phyloP scores from a whole-genome alignment of 495 filamentous ascomycete genomes.

The Cryomyces minteri region DNA sequence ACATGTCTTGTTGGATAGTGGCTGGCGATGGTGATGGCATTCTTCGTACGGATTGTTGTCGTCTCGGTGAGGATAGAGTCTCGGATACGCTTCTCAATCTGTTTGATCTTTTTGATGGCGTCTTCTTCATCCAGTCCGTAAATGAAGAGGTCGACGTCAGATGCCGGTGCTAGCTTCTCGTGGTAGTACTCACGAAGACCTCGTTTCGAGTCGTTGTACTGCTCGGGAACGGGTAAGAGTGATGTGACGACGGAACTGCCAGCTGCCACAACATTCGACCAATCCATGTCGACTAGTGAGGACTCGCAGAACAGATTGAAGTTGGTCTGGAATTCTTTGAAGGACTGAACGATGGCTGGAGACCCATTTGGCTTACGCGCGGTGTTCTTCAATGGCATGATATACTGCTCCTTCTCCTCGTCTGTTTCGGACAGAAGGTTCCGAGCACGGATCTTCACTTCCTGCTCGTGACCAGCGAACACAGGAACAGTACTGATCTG shows the following conservation, averaged over 20 bases:
- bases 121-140: constrained; percentile 55
- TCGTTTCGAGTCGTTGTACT: constrained; percentile 44
- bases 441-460: constrained; percentile 44
- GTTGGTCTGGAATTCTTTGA: constrained; percentile 56
- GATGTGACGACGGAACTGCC: constrained; percentile 61
- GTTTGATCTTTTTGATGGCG: constrained; percentile 62
- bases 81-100: constrained; percentile 51
- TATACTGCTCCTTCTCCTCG: constrained; percentile 43
- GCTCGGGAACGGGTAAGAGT: constrained; percentile 48
- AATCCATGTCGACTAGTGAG: constrained; percentile 43
- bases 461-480: constrained; percentile 36
- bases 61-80: constrained; percentile 59
- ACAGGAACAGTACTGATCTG: constrained; percentile 51
- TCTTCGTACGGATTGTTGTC: constrained; percentile 60
- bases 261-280: constrained; percentile 60
- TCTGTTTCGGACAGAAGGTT: constrained; percentile 36
- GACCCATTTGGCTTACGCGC: constrained; percentile 39
- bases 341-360: constrained; percentile 39
- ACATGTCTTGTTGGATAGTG: constrained; percentile 72
- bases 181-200: constrained; percentile 57
- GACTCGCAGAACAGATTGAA: constrained; percentile 64
- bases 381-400: constrained; percentile 44
- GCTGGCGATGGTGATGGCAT: constrained; percentile 65
- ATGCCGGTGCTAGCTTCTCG: constrained; percentile 58
- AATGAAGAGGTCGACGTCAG: constrained; percentile 71